These are phyloP conservation scores for Phlegmacium glaucopus DNA, from an alignment of 768 basidiomycete genomes.

Conservation along the genomic window DNA sequence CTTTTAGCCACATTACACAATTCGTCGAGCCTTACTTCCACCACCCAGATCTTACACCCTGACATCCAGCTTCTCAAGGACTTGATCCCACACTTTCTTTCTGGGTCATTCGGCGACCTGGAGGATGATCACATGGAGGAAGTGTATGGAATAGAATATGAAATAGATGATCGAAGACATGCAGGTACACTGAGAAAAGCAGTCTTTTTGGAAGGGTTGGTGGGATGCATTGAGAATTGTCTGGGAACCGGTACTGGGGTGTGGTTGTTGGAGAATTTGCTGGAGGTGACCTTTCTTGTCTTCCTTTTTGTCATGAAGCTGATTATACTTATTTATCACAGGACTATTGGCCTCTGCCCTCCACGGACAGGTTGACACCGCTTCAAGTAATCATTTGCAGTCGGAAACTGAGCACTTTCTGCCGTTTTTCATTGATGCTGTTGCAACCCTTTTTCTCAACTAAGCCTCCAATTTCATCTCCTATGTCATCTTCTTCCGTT, in stretches of 20 bases:
- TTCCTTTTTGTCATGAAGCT: not conserved
- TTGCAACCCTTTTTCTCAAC: slow-evolving; percentile 21
- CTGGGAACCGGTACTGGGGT: slow-evolving; percentile 32
- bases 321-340: slow-evolving; percentile 24
- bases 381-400: slow-evolving; percentile 44
- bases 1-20: slow-evolving; percentile 41
- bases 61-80: slow-evolving; percentile 28
- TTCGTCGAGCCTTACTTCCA: slow-evolving; percentile 7
- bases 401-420: slow-evolving; percentile 40
- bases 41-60: slow-evolving; percentile 9
- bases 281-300: slow-evolving; percentile 38
- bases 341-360: slow-evolving; percentile 48
- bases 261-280: slow-evolving; percentile 45
- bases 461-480: not conserved
- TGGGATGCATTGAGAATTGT: slow-evolving; percentile 47
- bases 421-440: slow-evolving; percentile 31
- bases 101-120: slow-evolving; percentile 47
- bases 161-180: slow-evolving; percentile 31
- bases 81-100: slow-evolving; percentile 40
- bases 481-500: not conserved
- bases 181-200: slow-evolving; percentile 28
- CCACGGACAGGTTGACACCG: slow-evolving; percentile 35
- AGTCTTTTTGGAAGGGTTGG: slow-evolving; percentile 45
- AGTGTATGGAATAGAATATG: slow-evolving; percentile 42
- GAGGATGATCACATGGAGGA: slow-evolving; percentile 44